Evolutionary conservation across 805 yeast genomes (phyloP), one percentile per base, ranked within the genome.

Genomic region (Candida chauliodis): DNA sequence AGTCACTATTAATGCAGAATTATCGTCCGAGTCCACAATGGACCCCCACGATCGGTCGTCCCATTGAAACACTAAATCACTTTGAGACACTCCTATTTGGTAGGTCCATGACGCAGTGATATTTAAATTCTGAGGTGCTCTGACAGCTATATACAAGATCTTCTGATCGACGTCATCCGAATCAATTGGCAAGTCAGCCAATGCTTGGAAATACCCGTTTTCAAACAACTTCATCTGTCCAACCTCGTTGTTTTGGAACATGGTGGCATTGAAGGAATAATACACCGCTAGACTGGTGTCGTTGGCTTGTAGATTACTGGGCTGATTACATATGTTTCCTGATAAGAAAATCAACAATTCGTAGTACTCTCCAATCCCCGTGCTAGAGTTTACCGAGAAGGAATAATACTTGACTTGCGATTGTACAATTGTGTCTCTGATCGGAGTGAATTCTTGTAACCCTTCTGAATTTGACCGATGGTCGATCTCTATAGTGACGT

Each of bases 1-100:
- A 1, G 90, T 80, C 15, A 76, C 75, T 23, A 88, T 64, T 42
- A 86, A 61, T 0, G 84, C 89, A 24, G 85, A 74, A 13, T 69
- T 64, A 49, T 76, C 74, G 58, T 86, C 95, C 0, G 89, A 63
- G 53, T 87, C 96, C 2, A 84, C 74, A 13, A 83, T 61, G 24
- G 58, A 50, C 0, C 78, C 71, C 74, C 78, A 73, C 8, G 76
- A 53, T 13, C 75, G 61, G 30, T 67, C 64, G 55, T 81, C 88
- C 84, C 86, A 83, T 52, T 81, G 86, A 49, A 75, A 83, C 1
- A 78, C 77, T 46, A 81, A 61, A 52, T 79, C 79, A 35, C 68
- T 68, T 49, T 73, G 80, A 2, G 87, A 79, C 2, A 78, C 74
- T 3, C 87, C 90, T 23, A 88, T 56, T 52, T 79, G 76, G 51